These are phyloP conservation scores for Apocynum venetum DNA, from an alignment of 257 asterid genomes.

Conservation along the genomic window DNA sequence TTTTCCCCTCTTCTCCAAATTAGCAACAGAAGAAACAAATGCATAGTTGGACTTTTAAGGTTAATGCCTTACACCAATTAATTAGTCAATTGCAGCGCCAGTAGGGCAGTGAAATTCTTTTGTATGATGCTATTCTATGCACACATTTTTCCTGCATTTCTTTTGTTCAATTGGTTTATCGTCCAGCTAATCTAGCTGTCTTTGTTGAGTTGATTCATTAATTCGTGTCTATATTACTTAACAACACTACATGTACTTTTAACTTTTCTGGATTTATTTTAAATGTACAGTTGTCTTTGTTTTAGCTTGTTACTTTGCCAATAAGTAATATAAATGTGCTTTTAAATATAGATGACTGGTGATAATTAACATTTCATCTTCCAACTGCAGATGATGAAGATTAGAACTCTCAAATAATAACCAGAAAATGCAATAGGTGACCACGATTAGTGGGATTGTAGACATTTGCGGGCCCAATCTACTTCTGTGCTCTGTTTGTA, in stretches of 20 bases:
- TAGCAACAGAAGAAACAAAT: too few species aligned
- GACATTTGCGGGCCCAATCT: conserved; percentile 23
- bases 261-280: background rate
- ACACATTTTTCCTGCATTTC: background rate
- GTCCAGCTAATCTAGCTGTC: background rate
- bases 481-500: conserved; percentile 17
- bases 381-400: conserved; percentile 66
- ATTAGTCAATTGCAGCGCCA: background rate
- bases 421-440: conserved; percentile 10
- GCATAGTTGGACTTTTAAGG: background rate
- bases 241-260: background rate
- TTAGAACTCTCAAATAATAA: conserved; percentile 21
- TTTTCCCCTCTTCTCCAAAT: too few species aligned
- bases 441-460: conserved; percentile 15
- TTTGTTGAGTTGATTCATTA: background rate
- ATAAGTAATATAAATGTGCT: background rate
- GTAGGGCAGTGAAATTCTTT: background rate
- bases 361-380: conserved; percentile 1
- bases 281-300: background rate
- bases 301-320: background rate
- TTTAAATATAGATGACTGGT: background rate
- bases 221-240: background rate
- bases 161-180: background rate
- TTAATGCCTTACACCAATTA: background rate
- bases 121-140: background rate